Base-by-base conservation (phyloP, 306 rosid genomes). In the Mucuna pruriens region DNA sequence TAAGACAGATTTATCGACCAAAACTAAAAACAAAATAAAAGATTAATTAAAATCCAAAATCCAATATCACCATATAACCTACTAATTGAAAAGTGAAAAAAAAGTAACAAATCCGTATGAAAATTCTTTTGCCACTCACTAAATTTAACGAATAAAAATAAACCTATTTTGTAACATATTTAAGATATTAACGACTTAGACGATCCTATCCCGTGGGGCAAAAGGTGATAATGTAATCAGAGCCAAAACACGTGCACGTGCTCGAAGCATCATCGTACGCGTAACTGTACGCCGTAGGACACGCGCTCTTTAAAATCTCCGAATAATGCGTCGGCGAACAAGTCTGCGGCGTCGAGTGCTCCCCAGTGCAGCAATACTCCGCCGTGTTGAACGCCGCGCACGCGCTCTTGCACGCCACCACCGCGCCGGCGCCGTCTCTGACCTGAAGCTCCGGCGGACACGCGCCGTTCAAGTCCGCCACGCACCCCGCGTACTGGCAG, bases 401-500 rank as follows among this genome's bases (percentile, higher is more conserved):
- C 3, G 96, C 97, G 86, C 96, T 93, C 80, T 82, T 89, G 68
- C 97, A 93, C 22, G 94, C 97, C 40, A 88, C 92, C 31, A 89
- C 92, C 11, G 79, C 5, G 74, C 70, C 26, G 25, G 82, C 23
- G 77, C 62, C 11, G 16, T 42, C 0, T n/a, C n/a, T n/a, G n/a
- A 91, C 88, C 76, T 87, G 88, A 60, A 93, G 46, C 85, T 93
- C 92, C 0, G 75, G 9, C 2, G 94, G 97, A 78, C 94, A 93
- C 76, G 54, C 25, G 0, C 75, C 61, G 66, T 91, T 93, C 51
- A 93, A 70, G 83, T 93, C 94, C 16, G 84, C 20, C 2, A 91
- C 82, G 55, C 97, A 93, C 2, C 97, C 97, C 0, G 97, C 96
- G 83, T 88, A 81, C 88, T 93, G 94, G 74, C 97, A 93, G 75